Evolutionary conservation across 768 basidiomycete species (phyloP).

Genomic region (Lentinus tigrinus): DNA sequence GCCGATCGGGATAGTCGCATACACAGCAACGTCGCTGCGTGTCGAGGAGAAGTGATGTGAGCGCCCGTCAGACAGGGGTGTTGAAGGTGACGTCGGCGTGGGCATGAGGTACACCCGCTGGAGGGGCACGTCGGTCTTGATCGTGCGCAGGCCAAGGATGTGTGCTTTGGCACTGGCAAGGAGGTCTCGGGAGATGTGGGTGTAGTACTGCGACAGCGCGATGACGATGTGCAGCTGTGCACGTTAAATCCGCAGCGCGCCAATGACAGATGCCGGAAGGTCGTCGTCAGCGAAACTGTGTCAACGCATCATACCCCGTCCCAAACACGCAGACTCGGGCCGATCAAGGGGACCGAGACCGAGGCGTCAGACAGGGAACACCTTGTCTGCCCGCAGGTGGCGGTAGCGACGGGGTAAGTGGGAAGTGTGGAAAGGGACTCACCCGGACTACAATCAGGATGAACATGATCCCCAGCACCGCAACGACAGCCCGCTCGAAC

Average conservation of each 20-base stretch:
- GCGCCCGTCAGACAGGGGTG: constrained; percentile 4
- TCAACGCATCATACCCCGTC: neutral
- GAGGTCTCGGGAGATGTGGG: constrained; percentile 41
- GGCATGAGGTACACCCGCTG: constrained; percentile 70
- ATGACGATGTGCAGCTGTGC: constrained; percentile 73
- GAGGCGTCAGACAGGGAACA: neutral
- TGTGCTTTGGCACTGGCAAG: constrained; percentile 27
- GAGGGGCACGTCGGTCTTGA: constrained; percentile 31
- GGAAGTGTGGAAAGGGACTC: constrained; percentile 29
- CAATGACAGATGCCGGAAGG: neutral
- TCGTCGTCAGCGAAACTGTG: neutral
- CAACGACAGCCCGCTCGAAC: constrained; percentile 67
- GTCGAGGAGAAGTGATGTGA: constrained; percentile 11
- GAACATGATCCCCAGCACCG: constrained; percentile 55
- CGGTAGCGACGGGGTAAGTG: neutral
- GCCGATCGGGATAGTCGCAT: constrained; percentile 65
- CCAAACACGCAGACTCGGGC: neutral
- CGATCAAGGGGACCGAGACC: neutral
- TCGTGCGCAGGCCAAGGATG: constrained; percentile 26
- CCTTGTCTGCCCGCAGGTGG: neutral
- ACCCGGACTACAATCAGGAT: constrained; percentile 68
- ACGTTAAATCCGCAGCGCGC: neutral
- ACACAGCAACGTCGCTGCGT: constrained; percentile 43
- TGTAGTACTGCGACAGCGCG: constrained; percentile 66
- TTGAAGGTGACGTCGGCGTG: constrained; percentile 26